A percentile compares a stretch with the other conserved stretches of the same genome.
Evolutionary conservation across 768 basidiomycete genomes (phyloP).

Genomic region (Psilocybe azurescens): DNA sequence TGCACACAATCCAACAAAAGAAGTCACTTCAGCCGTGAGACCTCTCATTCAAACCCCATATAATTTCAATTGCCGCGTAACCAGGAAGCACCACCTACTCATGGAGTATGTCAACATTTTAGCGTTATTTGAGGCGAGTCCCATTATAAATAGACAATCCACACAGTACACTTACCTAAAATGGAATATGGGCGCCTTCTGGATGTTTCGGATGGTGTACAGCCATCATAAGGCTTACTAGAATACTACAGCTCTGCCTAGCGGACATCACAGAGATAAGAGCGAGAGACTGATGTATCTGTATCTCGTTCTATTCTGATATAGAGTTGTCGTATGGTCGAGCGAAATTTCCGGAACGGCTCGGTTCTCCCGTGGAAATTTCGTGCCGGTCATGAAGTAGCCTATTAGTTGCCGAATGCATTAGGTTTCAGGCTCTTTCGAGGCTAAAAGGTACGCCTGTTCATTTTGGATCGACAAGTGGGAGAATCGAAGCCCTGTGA

Average conservation of each 20-base stretch:
- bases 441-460: not conserved
- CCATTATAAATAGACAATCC: not conserved
- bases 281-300: not conserved
- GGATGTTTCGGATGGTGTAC: not conserved
- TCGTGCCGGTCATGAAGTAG: not conserved
- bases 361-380: not conserved
- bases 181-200: not conserved
- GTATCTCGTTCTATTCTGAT: not conserved
- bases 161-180: not conserved
- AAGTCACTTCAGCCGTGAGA: not conserved
- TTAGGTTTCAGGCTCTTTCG: not conserved
- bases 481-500: not conserved
- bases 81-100: not conserved
- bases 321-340: not conserved
- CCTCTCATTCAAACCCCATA: not conserved
- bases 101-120: not conserved
- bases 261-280: not conserved
- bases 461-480: not conserved
- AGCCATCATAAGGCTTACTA: not conserved
- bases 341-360: not conserved
- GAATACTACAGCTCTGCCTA: not conserved
- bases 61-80: not conserved
- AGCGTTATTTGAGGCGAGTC: not conserved
- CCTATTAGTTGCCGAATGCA: not conserved
- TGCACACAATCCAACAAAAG: not conserved